These are phyloP conservation scores for Monilinia polystroma DNA, from an alignment of 2,329 filamentous ascomycete species.

Conservation along the genomic window DNA sequence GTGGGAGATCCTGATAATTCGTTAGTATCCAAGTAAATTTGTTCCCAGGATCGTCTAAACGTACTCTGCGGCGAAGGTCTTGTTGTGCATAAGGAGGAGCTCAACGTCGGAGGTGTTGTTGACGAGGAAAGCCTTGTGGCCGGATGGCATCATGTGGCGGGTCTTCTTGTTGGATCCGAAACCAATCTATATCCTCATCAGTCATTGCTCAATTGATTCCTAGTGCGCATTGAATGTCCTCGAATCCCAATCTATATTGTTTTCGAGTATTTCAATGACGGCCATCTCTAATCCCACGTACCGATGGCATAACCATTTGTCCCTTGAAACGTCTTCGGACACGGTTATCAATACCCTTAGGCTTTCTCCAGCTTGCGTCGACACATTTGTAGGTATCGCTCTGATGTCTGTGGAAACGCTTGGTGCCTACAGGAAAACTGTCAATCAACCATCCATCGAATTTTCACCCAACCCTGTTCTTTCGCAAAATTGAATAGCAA, in stretches of 20 bases:
- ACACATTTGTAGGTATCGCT: slow-evolving; percentile 95
- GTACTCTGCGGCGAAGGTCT: slow-evolving; percentile 97
- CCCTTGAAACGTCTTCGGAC: slow-evolving; percentile 97
- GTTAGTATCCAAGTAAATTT: slow-evolving; percentile 22
- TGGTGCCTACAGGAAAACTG: slow-evolving; percentile 64
- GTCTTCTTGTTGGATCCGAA: slow-evolving; percentile 99
- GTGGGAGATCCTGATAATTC: slow-evolving; percentile 77
- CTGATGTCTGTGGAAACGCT: slow-evolving; percentile 97
- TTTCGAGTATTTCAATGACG: background rate
- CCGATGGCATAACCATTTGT: slow-evolving; percentile 94
- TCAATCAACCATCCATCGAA: slow-evolving; percentile 14
- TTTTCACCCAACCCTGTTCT: background rate
- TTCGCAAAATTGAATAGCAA: background rate
- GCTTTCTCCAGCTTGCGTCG: slow-evolving; percentile 92
- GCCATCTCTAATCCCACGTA: slow-evolving; percentile 54
- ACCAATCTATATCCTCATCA: slow-evolving; percentile 69
- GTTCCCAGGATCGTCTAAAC: slow-evolving; percentile 39
- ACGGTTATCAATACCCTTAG: slow-evolving; percentile 99
- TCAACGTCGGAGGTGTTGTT: slow-evolving; percentile 95
- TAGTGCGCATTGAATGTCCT: slow-evolving; percentile 21
- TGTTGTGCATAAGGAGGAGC: slow-evolving; percentile 99
- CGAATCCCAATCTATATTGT: background rate
- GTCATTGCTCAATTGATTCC: slow-evolving; percentile 24
- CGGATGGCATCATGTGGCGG: slow-evolving; percentile 96
- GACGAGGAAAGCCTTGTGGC: slow-evolving; percentile 99